Evolutionary conservation across 805 yeast species (phyloP).

Genomic region (Suhomyces sp.): DNA sequence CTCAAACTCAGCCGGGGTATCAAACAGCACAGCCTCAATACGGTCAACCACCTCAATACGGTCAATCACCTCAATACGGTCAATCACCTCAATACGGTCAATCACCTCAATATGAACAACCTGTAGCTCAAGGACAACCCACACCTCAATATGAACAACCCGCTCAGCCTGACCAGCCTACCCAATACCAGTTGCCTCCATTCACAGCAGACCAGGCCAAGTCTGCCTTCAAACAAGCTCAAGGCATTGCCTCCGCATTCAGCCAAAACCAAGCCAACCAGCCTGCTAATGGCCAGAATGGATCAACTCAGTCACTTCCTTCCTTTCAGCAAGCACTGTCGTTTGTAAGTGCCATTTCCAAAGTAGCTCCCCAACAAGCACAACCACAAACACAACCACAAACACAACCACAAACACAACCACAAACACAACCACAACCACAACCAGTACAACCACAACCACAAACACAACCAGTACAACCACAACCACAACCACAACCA

Average conservation of each 20-base stretch:
- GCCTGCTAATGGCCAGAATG: background rate
- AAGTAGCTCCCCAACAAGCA: background rate
- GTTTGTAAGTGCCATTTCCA: background rate
- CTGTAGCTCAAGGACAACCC: background rate
- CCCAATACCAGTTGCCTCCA: constrained; percentile 1
- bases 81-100: background rate
- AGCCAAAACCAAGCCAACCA: background rate
- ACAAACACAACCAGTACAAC: background rate
- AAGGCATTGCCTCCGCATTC: background rate
- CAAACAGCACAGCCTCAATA: background rate
- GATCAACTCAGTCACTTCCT: background rate
- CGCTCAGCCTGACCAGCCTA: constrained; percentile 1
- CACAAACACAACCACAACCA: background rate
- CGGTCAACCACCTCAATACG: background rate
- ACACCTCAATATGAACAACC: background rate
- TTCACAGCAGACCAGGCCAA: constrained; percentile 4
- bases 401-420: background rate
- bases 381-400: constrained; percentile 7
- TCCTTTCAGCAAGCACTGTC: background rate
- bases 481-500: constrained; percentile 8
- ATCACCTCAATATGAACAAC: background rate
- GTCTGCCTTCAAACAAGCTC: background rate
- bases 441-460: constrained; percentile 4
- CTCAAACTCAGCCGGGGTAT: background rate
- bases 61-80: background rate